Conservation (phyloP, 2,329 filamentous ascomycete species). For the Neobulgaria alba region DNA sequence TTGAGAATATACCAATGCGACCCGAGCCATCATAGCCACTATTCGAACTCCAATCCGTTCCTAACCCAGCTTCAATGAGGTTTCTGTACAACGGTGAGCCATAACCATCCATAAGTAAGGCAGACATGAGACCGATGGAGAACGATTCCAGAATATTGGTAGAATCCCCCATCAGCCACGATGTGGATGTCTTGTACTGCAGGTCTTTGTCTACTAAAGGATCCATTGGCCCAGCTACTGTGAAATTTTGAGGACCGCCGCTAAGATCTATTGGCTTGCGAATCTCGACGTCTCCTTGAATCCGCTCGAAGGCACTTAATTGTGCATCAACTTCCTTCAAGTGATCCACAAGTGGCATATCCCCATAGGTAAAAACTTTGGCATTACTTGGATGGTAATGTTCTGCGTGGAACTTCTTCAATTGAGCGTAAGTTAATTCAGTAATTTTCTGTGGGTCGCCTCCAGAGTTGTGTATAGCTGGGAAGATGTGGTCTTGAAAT, state of each 20-base stretch:
- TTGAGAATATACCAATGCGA: slow-evolving; percentile 73
- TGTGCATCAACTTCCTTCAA: slow-evolving; percentile 69
- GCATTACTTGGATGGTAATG: slow-evolving; percentile 98
- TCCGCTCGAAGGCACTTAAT: slow-evolving; percentile 64
- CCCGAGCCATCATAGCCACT: slow-evolving; percentile 80
- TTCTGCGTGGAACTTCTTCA: slow-evolving; percentile 79
- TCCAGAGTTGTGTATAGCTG: slow-evolving; percentile 90
- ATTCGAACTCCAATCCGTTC: slow-evolving; percentile 90
- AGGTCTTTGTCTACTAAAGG: slow-evolving; percentile 77
- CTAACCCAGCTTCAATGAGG: slow-evolving; percentile 81
- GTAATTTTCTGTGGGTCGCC: slow-evolving; percentile 96
- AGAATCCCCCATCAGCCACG: slow-evolving; percentile 83
- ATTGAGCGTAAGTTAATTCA: slow-evolving; percentile 82
- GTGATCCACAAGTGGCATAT: slow-evolving; percentile 79
- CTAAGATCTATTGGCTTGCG: slow-evolving; percentile 67
- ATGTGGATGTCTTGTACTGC: slow-evolving; percentile 88
- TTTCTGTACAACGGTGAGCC: slow-evolving; percentile 87
- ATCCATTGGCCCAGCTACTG: slow-evolving; percentile 73
- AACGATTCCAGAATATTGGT: slow-evolving; percentile 82
- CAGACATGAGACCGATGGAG: slow-evolving; percentile 72
- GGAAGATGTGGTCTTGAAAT: slow-evolving; percentile 91
- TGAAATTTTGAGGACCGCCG: slow-evolving; percentile 58
- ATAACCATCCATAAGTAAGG: slow-evolving; percentile 84
- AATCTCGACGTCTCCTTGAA: slow-evolving; percentile 60
- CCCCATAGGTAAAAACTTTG: slow-evolving; percentile 90